Conservation (phyloP, 441 rosid genomes). For the Francoa sonchifolia region DNA sequence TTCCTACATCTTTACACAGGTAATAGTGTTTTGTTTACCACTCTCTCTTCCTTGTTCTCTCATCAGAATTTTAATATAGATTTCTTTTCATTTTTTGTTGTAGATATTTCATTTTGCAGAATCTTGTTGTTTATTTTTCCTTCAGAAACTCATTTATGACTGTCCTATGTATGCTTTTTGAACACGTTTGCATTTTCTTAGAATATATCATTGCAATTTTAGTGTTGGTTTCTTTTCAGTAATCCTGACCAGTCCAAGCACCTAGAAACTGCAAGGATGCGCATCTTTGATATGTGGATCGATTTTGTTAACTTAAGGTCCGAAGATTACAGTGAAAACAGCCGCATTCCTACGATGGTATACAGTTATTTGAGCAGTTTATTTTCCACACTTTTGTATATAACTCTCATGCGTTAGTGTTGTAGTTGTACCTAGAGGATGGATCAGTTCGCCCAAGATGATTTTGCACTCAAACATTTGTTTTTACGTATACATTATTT, state of each 20-base stretch:
- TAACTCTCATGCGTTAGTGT: too few species aligned
- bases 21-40: too few species aligned
- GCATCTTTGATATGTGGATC: constrained; percentile 74
- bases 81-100: too few species aligned
- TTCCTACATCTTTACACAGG: too few species aligned
- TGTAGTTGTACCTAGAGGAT: background rate
- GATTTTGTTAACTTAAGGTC: constrained; percentile 91
- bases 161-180: background rate
- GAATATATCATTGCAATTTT: constrained; percentile 1
- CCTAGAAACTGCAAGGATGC: constrained; percentile 88
- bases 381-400: background rate
- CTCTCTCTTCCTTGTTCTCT: too few species aligned
- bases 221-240: constrained; percentile 30
- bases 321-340: constrained; percentile 74
- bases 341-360: constrained; percentile 92
- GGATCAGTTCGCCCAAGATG: too few species aligned
- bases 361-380: constrained; percentile 2
- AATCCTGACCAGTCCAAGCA: constrained; percentile 96
- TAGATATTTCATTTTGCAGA: too few species aligned
- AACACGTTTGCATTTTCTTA: too few species aligned
- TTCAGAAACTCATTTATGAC: background rate
- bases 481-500: too few species aligned
- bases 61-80: too few species aligned
- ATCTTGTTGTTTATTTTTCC: too few species aligned
- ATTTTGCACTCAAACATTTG: too few species aligned